Base-by-base conservation (phyloP, 306 rosid species). In the Corylus avellana region DNA sequence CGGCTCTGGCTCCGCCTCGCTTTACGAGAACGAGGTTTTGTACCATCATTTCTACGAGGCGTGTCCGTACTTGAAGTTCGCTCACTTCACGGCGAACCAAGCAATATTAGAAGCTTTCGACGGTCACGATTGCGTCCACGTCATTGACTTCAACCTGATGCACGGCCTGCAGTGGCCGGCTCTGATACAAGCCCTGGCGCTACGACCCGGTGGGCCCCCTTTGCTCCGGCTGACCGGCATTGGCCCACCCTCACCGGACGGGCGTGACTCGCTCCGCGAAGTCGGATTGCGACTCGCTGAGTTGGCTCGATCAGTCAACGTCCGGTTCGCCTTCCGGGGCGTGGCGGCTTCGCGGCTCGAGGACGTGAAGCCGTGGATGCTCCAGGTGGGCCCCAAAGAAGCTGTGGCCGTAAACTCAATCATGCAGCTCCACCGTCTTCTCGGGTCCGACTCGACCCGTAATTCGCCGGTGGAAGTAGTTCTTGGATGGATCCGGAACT, bases 161-260 rank as follows among this genome's bases (percentile, higher is more conserved):
- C 98, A 92, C 70, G 98, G 98, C 37, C 80, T 92, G 9, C 98
- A 94, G 76, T 94, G 98, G 98, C 97, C 98, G 29, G 97, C 97
- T 51, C 80, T 94, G 2, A 92, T 94, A 5, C 98, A 94, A 47
- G 97, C 97, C 8, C 86, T 94, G 0, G 98, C 98, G 0, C 85
- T 94, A 4, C 97, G 98, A 1, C 94, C 96, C 4, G 96, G 98
- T 11, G 98, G 98, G 6, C 96, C 98, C 0, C 98, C 98, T 0
- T 35, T 84, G 16, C 85, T 94, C 0, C 81, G 97, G 0, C 35
- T 94, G 3, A 94, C 98, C 10, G 98, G 98, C 82, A 91, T 94
- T 86, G 98, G 98, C 12, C 97, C 98, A 7, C 98, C 97, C 3
- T 94, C 98, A 0, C 90, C 94, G 0, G 98, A 94, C 76, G 94